Percentiles rank a stretch among this genome's conserved stretches.
Conservation (phyloP, 306 rosid genomes). For the Cicer cuneatum region DNA sequence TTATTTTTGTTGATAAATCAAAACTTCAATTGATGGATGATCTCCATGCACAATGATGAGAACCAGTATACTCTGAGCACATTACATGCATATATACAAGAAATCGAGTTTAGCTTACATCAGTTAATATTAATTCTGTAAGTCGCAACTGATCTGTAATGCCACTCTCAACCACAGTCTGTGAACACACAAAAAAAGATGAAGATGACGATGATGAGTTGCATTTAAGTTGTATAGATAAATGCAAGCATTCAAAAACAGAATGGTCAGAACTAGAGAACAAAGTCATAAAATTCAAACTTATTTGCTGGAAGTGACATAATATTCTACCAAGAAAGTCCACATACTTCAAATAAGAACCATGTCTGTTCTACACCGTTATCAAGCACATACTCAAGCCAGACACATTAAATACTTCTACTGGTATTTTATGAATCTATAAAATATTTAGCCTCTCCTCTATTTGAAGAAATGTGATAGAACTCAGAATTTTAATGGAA, state of each 20-base stretch:
- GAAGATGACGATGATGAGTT: background rate
- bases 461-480: background rate
- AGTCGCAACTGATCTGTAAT: slow-evolving; percentile 87
- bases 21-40: slow-evolving; percentile 8
- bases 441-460: background rate
- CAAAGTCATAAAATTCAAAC: slow-evolving; percentile 15
- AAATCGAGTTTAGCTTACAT: slow-evolving; percentile 65
- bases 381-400: background rate
- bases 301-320: background rate
- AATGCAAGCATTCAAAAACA: background rate
- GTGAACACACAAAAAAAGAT: slow-evolving; percentile 31
- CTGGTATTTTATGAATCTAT: background rate
- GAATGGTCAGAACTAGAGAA: background rate
- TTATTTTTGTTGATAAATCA: background rate
- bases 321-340: background rate
- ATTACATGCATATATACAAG: slow-evolving; percentile 24
- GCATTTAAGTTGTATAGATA: slow-evolving; percentile 19
- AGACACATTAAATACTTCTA: background rate
- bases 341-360: slow-evolving; percentile 3
- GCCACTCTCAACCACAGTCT: slow-evolving; percentile 85
- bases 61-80: slow-evolving; percentile 34
- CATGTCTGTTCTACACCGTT: background rate
- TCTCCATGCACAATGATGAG: slow-evolving; percentile 8
- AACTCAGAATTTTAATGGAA: too few species aligned
- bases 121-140: slow-evolving; percentile 71